Base-by-base conservation (phyloP, 805 yeast genomes). In the Yarrowia hollandica region DNA sequence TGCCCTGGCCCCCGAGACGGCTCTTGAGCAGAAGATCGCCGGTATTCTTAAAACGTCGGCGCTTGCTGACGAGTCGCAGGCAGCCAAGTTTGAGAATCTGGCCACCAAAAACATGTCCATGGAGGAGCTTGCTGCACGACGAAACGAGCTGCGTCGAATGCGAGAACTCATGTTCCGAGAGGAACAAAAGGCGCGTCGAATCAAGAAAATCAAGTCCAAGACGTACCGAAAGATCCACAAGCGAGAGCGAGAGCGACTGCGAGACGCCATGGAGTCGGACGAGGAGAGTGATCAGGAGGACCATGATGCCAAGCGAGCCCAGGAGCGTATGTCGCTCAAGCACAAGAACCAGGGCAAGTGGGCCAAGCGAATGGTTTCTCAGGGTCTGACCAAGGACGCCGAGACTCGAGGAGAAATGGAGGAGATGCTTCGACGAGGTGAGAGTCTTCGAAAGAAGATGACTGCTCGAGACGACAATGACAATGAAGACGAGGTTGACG, bases 151-250 rank as follows among this genome's bases (percentile, higher is more conserved):
- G 65, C 81, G 98, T 65, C 74, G 87, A 68, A 90, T 90, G 97
- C 81, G 99, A 64, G 99, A 94, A 69, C 80, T 92, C 63, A 89
- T 92, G 96, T 94, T 90, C 75, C 80, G 98, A 67, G 97, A 92
- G 67, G 97, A 92, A 75, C 82, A 85, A 68, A 85, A 88, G 68
- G 91, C 98, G 9, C 90, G 82, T 72, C 81, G 99, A 66, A 79
- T 94, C 67, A 92, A 92, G 76, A 94, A 92, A 75, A 94, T 94
- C 72, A 94, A 94, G 72, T 90, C 97, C 34, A 94, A 92, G 73
- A 80, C 90, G 1, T 94, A 84, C 73, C 88, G 88, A 66, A 86
- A 87, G 69, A 86, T 91, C 57, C 84, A 88, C 67, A 90, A 91
- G 80, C 88, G 85, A 71, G 97, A 91, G 70, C 75, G 88, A 64